Evolutionary conservation across 2,329 filamentous ascomycete species (phyloP).

Genomic region (Blumeriella jaapii): DNA sequence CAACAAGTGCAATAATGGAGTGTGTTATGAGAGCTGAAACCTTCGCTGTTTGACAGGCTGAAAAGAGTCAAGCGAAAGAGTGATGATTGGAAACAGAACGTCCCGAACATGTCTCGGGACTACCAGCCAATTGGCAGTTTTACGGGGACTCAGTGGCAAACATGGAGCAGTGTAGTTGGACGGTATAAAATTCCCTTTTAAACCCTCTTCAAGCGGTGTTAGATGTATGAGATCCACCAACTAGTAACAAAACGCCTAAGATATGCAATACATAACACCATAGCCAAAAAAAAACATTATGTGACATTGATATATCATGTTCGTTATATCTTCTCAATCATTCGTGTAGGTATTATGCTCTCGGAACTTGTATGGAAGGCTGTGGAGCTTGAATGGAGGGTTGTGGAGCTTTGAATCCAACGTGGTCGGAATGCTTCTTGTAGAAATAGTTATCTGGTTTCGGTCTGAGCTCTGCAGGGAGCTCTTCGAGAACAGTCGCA

Average conservation of each 20-base stretch:
- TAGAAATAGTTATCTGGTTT: slow-evolving; percentile 68
- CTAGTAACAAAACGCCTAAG: slow-evolving; percentile 3
- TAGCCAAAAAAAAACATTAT: slow-evolving; percentile 3
- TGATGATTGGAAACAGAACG: no score
- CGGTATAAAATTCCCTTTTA: no score
- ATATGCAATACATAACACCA: slow-evolving; percentile 14
- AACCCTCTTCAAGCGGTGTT: no score
- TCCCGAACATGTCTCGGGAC: no score
- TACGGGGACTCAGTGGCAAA: no score
- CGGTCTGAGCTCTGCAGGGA: slow-evolving; percentile 62
- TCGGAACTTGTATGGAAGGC: slow-evolving; percentile 17
- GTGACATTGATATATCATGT: not conserved
- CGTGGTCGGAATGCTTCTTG: slow-evolving; percentile 82
- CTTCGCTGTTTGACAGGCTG: no score
- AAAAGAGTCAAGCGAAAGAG: no score
- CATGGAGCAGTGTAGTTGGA: no score
- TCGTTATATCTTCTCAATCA: slow-evolving; percentile 1
- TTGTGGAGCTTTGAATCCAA: slow-evolving; percentile 57
- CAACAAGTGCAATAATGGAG: no score
- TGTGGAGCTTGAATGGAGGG: slow-evolving; percentile 28
- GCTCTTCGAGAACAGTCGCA: slow-evolving; percentile 57
- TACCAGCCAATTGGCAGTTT: no score
- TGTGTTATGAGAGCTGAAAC: no score
- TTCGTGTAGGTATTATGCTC: slow-evolving; percentile 15
- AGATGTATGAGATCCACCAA: no score